Evolutionary conservation across 306 rosid genomes (phyloP), one percentile per base, ranked within the genome.

Genomic region (Acacia confusa): DNA sequence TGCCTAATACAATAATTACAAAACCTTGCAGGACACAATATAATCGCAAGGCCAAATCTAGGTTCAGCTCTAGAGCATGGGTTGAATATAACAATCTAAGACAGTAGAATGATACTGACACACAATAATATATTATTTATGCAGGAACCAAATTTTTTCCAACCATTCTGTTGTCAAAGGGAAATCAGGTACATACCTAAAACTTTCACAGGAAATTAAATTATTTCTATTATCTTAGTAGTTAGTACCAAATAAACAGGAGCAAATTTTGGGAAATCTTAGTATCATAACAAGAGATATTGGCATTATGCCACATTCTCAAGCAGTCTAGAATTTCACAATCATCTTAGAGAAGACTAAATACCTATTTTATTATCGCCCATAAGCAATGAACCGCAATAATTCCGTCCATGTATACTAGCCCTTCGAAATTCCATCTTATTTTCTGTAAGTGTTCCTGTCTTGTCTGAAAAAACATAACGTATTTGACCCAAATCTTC

Each of bases 401-500:
- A 94, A 85, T 86, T 82, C 81, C 79, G 87, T 84, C 97, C 98
- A 53, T 80, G 71, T 58, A 94, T 86, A 77, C 99, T 93, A 43
- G 99, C 99, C 85, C 90, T 88, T 82, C 32, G 91, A 81, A 96
- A 96, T 87, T 92, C 99, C 99, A 96, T 96, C 82, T 92, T 96
- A 87, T 96, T 96, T 87, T 96, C 98, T 4, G 99, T 96, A 15
- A 96, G 92, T 19, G 99, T 96, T 82, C 99, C 99, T 1, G 99
- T 96, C 89, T 96, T 96, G 85, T 96, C 99, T 32, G 99, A 93
- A 85, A 96, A 96, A 32, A 96, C 57, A 38, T 96, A 96, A 61
- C 97, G 93, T 72, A 96, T 92, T 83, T 93, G 99, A 61, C 99
- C 99, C 87, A 96, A 87, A 88, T 96, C 99, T 85, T 96, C 99